Percentiles rank a stretch among this genome's conserved stretches.
These are phyloP conservation scores for Blepharisma undulans DNA, from an alignment of 169 alveolate genomes.

Conservation along the genomic window DNA sequence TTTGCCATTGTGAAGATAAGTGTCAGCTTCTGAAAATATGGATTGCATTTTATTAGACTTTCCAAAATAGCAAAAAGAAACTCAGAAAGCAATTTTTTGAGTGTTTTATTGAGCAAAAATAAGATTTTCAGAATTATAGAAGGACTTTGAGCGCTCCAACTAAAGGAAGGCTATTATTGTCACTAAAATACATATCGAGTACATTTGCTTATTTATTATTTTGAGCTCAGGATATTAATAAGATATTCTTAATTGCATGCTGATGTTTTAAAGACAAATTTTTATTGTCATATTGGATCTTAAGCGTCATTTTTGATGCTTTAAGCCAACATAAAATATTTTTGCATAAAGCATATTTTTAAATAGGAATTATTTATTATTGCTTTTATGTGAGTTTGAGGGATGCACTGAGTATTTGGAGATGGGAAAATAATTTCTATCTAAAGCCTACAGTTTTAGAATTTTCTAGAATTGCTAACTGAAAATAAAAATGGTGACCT, in stretches of 20 bases:
- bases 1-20: neutral
- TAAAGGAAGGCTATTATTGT: too few relatives aligned
- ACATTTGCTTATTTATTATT: too few relatives aligned
- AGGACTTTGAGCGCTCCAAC: too few relatives aligned
- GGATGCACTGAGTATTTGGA: neutral
- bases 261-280: too few relatives aligned
- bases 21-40: neutral
- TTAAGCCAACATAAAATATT: neutral
- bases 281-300: too few relatives aligned
- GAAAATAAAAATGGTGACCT: neutral
- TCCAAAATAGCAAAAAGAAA: neutral
- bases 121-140: neutral
- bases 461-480: neutral
- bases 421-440: neutral
- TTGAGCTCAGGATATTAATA: too few relatives aligned
- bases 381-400: too few relatives aligned
- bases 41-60: neutral
- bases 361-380: too few relatives aligned
- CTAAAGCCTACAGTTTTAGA: neutral
- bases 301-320: neutral
- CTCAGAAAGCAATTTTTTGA: neutral
- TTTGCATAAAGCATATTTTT: neutral
- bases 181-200: too few relatives aligned
- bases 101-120: too few relatives aligned
- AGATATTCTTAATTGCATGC: too few relatives aligned